Evolutionary conservation across 768 basidiomycete species (phyloP), one percentile per base, ranked within the genome.

Genomic region (Daedalea quercina): DNA sequence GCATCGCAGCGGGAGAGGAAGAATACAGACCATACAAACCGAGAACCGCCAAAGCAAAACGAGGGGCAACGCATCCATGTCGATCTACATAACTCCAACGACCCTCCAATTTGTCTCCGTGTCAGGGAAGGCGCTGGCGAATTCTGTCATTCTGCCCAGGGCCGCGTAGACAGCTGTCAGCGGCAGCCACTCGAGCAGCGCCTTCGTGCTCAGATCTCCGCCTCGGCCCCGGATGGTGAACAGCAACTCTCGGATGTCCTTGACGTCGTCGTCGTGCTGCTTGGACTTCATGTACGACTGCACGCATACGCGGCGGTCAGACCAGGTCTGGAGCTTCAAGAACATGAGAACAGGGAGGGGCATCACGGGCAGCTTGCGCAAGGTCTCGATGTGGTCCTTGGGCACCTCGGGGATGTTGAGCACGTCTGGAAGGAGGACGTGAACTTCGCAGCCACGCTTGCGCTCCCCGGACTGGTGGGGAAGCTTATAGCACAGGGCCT

Each of bases 401-500:
- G 57, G 61, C 24, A 67, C 52, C 24, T 24, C 12, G 11, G 67
- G 67, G 24, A 67, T 60, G 52, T 60, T 55, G 34, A 66, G 50
- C 13, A 55, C 47, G 9, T 61, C 58, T 12, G 67, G 65, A 43
- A 59, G 25, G 37, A 69, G 60, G 51, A 69, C 55, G 52, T 69
- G 62, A 31, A 66, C 62, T 44, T 66, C 65, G 60, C 63, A 66
- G 8, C 22, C 31, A 28, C 52, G 57, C 37, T 35, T 37, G 44
- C 22, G 3, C 26, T 43, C 50, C 15, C 41, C 50, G 20, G 40
- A 24, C 42, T 22, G 26, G n/a, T 12, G n/a, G 13, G 53, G 51
- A 9, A 71, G 56, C 17, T 59, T 52, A 60, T 70, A 75, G 69
- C 72, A 76, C 1, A 77, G 63, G 0, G 76, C 71, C 26, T 66